Evolutionary conservation across 495 filamentous ascomycete genomes (phyloP), one percentile per base, ranked within the genome.

Genomic region (Neurospora intermedia): DNA sequence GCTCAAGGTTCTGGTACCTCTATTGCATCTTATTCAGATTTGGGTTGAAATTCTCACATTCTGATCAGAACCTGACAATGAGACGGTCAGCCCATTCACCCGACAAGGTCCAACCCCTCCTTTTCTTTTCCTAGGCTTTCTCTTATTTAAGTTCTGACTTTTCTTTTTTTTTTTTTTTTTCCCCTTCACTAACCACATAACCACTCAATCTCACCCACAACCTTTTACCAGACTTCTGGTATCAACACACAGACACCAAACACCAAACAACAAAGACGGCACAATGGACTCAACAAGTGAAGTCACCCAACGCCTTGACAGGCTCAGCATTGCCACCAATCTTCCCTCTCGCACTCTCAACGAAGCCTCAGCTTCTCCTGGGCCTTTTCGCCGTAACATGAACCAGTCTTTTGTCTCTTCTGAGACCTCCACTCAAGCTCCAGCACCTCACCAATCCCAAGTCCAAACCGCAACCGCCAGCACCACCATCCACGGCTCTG

Each of bases 311-410:
- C 46, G 46, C 46, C 20, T 54, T 54, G 46, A 23, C 10, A 23
- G 20, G 46, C n/a, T 54, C 10, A 54, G 46, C 20, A 54, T 54
- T 23, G 10, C 46, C 46, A 11, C 4, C 46, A 54, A 54, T 54
- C 9, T 20, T 1, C 10, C 5, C 20, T 23, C 46, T 20, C 2
- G 0, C 0, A 46, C 9, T 10, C 46, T 48, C 46, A 13, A 48
- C 1, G 46, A 13, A 48, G 4, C n/a, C 46, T 11, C 46, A 23
- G 46, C n/a, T 11, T 13, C 46, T 11, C 2, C 10, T 48, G n/a
- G n/a, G 2, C n/a, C n/a, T 48, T 13, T n/a, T 23, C 10, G 0
- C 0, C 2, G 1, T n/a, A 48, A 13, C n/a, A 5, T 6, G 0
- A 48, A 0, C 46, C 46, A 13, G 20, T 10, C 46, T 13, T 5